Evolutionary conservation across 495 filamentous ascomycete genomes (phyloP), one percentile per base, ranked within the genome.

Genomic region (Astrothelium subdiscretum): DNA sequence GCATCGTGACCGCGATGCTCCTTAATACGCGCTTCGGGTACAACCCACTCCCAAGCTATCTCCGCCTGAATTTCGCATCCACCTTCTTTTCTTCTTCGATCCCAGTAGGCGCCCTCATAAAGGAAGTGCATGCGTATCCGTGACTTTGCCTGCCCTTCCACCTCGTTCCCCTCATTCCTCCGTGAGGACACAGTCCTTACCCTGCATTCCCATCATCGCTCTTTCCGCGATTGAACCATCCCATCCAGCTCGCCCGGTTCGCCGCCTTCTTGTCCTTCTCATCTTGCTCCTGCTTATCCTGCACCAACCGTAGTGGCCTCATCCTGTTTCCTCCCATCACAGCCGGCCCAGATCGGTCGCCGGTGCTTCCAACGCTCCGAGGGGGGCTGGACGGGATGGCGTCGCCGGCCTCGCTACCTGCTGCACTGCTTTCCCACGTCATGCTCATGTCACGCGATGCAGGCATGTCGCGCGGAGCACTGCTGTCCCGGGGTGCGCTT

Each of bases 241-340:
- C 72, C 62, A 87, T 83, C 84, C 84, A 87, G 66, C 80, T 83
- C 44, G 73, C 78, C 54, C 84, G 71, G 70, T 86, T 86, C 11
- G 80, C 81, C 71, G 79, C 82, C 73, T 82, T 83, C 60, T 79
- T 76, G 31, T 78, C 78, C 59, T 59, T 65, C 58, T 74, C 71
- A 18, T 75, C 74, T 31, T 79, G 72, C 62, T 80, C 80, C 59
- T 76, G 76, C 32, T 78, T 81, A 68, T 83, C 88, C 74, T 91
- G 87, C 60, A 98, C 94, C 12, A 98, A 79, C 43, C 92, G 79
- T 69, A 98, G 75, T 0, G 94, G 94, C 32, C 94, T 81, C 58
- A 95, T 80, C 68, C 90, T 90, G 65, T 85, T 91, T 4, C 87
- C 87, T 42, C 85, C 83, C 74, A 87, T 85, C 22, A 85, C 80